Evolutionary conservation across 176 grass and related monocot genomes (phyloP), one percentile per base, ranked within the genome.

Genomic region (Cocos nucifera): DNA sequence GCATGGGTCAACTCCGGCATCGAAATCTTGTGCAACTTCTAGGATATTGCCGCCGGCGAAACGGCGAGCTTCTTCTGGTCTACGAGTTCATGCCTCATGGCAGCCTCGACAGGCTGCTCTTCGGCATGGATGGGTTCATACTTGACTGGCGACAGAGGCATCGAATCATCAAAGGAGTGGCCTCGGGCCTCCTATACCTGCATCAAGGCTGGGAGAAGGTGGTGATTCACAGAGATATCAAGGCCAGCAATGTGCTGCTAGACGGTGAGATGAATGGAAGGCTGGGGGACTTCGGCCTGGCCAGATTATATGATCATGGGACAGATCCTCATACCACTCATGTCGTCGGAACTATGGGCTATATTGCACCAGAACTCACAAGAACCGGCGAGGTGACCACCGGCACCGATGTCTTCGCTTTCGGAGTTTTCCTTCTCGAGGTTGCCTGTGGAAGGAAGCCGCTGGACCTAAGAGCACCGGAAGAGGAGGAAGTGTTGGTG

Each of bases 151-250:
- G 29, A 17, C 56, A 66, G 0, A 65, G 73, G 56, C 75, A 61
- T 56, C 60, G 4, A 0, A 71, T 81, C 50, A 15, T 81, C 54
- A 65, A 60, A 15, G 78, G 61, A 4, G 64, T 81, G 21, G 78
- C 72, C 0, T 54, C 78, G 26, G 69, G 72, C 0, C 7, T 81
- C 53, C 15, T 75, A 6, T 81, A 81, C 18, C 78, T 81, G 22
- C 78, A 81, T 14, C 65, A 75, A 22, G 78, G 75, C 48, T 81
- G 78, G 72, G 78, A 81, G 22, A 48, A 68, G 0, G 14, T 76
- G 1, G 56, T 76, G 0, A 53, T 76, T 6, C 73, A 76, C 3
- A 49, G 73, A 19, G 73, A 75, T 16, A 48, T 75, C 3, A 76
- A 76, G 50, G 18, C 64, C 2, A 61, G 64, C 28, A 76, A 76